A percentile compares a stretch with the other conserved stretches of the same genome.
These are phyloP conservation scores for Articulospora tetracladia DNA, from an alignment of 495 filamentous ascomycete genomes.

Conservation along the genomic window DNA sequence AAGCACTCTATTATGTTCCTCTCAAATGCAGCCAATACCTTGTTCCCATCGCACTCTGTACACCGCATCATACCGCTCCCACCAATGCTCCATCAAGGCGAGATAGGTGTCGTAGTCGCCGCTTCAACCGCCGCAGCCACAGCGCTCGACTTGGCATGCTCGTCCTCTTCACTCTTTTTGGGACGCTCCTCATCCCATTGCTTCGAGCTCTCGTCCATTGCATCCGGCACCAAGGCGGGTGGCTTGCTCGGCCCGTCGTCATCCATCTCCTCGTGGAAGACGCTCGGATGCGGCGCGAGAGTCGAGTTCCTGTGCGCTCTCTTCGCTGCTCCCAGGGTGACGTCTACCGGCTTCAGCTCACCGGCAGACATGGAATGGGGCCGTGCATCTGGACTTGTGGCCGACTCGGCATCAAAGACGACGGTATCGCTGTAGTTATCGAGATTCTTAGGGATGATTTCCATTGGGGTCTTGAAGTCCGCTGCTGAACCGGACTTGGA, in stretches of 20 bases:
- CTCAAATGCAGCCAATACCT: no score
- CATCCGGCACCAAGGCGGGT: neutral
- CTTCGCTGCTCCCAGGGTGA: neutral
- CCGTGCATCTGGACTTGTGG: neutral
- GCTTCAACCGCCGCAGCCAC: slow-evolving; percentile 22
- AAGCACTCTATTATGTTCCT: no score
- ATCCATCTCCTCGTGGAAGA: slow-evolving; percentile 19
- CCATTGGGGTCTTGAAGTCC: neutral
- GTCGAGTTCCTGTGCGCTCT: neutral
- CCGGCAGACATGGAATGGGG: neutral
- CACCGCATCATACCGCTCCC: no score
- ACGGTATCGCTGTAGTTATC: slow-evolving; percentile 38
- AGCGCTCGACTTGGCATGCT: slow-evolving; percentile 7
- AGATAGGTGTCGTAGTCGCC: slow-evolving; percentile 12
- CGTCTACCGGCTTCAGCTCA: neutral
- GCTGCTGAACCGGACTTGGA: slow-evolving; percentile 22
- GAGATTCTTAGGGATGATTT: slow-evolving; percentile 27
- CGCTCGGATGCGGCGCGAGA: slow-evolving; percentile 3
- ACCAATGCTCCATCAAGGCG: neutral
- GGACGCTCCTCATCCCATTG: slow-evolving; percentile 42
- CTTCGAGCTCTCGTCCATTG: neutral
- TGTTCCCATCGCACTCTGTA: no score
- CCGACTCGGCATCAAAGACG: slow-evolving; percentile 32
- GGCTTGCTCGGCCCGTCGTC: neutral
- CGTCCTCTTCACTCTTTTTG: slow-evolving; percentile 5